Conservation (phyloP, 495 filamentous ascomycete genomes). For the Talaromyces thailandensis region DNA sequence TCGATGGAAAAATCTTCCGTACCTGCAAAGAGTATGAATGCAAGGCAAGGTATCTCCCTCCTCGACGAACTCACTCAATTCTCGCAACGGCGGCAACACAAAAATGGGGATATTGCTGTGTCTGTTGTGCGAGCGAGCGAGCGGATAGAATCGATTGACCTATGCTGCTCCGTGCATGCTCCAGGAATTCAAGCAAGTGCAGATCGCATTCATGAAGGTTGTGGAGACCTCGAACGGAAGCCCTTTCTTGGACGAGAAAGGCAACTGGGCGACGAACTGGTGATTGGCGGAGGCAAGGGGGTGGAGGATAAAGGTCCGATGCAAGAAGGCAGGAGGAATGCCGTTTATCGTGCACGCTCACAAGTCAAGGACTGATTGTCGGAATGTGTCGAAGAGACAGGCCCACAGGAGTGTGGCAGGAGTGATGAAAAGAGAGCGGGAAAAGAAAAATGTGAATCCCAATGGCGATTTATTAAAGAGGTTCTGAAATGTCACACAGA, state of each 20-base stretch:
- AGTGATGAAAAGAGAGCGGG: constrained; percentile 8
- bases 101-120: neutral
- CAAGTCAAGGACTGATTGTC: constrained; percentile 16
- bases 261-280: constrained; percentile 19
- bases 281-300: constrained; percentile 34
- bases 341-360: constrained; percentile 23
- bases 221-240: constrained; percentile 18
- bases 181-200: constrained; percentile 37
- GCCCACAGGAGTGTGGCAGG: constrained; percentile 4
- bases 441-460: constrained; percentile 10
- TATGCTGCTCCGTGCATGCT: constrained; percentile 42
- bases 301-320: constrained; percentile 21
- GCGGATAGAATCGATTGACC: constrained; percentile 6
- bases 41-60: constrained; percentile 3
- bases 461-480: neutral
- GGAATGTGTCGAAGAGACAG: constrained; percentile 10
- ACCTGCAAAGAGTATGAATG: neutral
- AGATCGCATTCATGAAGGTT: constrained; percentile 36
- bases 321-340: constrained; percentile 24
- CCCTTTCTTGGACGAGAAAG: constrained; percentile 21
- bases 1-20: neutral
- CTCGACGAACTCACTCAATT: neutral
- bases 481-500: neutral
- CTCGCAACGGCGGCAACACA: neutral
- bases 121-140: neutral